Percentiles rank a stretch among this genome's conserved stretches.
Evolutionary conservation across 1,284 basidiomycete species (phyloP).

Genomic region (Ganoderma leucocontextum): DNA sequence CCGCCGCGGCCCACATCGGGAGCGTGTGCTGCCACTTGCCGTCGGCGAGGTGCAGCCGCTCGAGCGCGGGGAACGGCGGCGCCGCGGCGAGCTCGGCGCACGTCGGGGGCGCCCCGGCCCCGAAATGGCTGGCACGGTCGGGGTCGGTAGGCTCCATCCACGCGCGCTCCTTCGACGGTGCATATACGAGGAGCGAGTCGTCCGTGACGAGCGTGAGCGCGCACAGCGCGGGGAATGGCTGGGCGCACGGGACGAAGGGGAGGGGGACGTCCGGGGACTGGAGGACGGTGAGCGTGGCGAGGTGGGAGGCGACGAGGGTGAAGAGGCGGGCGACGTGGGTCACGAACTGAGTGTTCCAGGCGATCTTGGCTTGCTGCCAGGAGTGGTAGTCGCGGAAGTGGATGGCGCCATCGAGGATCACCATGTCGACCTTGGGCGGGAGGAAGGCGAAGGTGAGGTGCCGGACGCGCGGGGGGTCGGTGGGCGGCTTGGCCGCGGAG

Average conservation of each 20-base stretch:
- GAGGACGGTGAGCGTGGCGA: conserved; percentile 24
- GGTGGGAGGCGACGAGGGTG: conserved; percentile 13
- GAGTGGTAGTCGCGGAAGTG: conserved; percentile 26
- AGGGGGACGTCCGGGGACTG: conserved; percentile 18
- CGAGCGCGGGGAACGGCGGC: conserved; percentile 22
- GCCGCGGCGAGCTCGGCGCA: not conserved
- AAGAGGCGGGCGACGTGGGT: conserved; percentile 17
- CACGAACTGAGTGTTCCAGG: conserved; percentile 20
- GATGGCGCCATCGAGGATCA: conserved; percentile 18
- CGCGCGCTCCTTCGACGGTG: not conserved
- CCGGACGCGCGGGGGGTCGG: conserved; percentile 17
- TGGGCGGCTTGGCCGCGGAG: not conserved
- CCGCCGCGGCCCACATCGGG: conserved; percentile 19
- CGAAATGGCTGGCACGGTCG: conserved; percentile 1
- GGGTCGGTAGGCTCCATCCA: conserved; percentile 20
- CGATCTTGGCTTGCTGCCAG: conserved; percentile 19
- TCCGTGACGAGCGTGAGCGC: conserved; percentile 21
- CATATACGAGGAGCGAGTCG: conserved; percentile 24
- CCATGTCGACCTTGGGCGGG: conserved; percentile 17
- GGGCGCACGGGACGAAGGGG: conserved; percentile 15
- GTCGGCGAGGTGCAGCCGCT: conserved; percentile 22
- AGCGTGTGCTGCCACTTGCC: conserved; percentile 15
- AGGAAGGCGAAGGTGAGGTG: conserved; percentile 25
- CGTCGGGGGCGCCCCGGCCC: conserved; percentile 10
- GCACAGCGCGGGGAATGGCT: conserved; percentile 20